These are phyloP conservation scores for Lachancea kluyveri DNA, from an alignment of 805 yeast genomes.

Conservation along the genomic window DNA sequence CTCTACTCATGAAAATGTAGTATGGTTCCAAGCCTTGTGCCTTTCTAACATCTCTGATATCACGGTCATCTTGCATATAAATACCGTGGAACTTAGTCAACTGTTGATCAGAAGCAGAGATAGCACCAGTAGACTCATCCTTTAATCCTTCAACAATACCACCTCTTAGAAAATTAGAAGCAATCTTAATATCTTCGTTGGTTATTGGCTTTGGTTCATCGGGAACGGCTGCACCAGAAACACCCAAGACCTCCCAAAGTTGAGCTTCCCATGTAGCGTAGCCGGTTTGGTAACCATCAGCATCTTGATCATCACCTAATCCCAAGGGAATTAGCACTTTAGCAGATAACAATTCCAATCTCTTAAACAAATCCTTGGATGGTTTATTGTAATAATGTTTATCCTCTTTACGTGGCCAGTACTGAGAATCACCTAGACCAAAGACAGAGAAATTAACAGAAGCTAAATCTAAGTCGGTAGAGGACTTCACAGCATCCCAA, in stretches of 20 bases:
- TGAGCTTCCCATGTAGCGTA: constrained; percentile 79
- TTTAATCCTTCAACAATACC: constrained; percentile 80
- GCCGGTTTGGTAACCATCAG: constrained; percentile 93
- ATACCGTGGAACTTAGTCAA: constrained; percentile 96
- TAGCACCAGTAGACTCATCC: constrained; percentile 85
- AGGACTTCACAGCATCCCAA: constrained; percentile 66
- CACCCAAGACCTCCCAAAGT: constrained; percentile 86
- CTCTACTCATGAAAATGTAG: constrained; percentile 94
- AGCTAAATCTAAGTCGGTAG: constrained; percentile 57
- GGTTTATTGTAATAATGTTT: constrained; percentile 93
- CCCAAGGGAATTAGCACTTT: constrained; percentile 69
- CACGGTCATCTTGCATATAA: constrained; percentile 98
- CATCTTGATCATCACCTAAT: constrained; percentile 95
- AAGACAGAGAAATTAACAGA: constrained; percentile 66
- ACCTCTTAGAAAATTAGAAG: constrained; percentile 84
- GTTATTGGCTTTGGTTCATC: constrained; percentile 92
- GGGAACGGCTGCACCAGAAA: constrained; percentile 69
- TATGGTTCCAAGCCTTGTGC: constrained; percentile 92
- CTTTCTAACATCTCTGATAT: constrained; percentile 87
- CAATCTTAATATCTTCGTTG: constrained; percentile 90
- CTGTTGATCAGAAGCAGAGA: constrained; percentile 86
- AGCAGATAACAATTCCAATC: constrained; percentile 67
- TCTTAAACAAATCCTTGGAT: constrained; percentile 60
- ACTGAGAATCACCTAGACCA: constrained; percentile 89
- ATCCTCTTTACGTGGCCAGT: constrained; percentile 98